Evolutionary conservation across 2,329 filamentous ascomycete genomes (phyloP).

Genomic region (Polychaeton citri): DNA sequence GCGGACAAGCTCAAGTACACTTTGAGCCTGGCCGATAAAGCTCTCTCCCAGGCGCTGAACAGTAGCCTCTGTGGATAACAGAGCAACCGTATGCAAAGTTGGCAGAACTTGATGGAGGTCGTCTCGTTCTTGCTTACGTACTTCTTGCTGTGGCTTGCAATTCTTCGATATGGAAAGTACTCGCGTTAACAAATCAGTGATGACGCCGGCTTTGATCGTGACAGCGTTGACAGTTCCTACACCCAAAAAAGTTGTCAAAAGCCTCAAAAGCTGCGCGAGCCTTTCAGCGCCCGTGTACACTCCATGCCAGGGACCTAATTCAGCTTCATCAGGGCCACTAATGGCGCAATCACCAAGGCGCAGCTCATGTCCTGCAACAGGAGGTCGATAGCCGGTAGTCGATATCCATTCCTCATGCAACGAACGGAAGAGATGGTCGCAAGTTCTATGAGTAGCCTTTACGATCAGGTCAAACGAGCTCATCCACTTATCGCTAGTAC

Average conservation of each 20-base stretch:
- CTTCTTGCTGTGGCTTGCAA: constrained; percentile 55
- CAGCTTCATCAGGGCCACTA: constrained; percentile 20
- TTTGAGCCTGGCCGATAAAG: constrained; percentile 47
- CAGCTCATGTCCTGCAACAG: constrained; percentile 6
- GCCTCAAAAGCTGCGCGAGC: constrained; percentile 49
- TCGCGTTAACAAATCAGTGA: constrained; percentile 57
- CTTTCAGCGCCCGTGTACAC: constrained; percentile 61
- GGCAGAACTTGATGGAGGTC: constrained; percentile 63
- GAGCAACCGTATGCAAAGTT: constrained; percentile 56
- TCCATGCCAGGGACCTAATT: constrained; percentile 58
- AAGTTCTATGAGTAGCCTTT: constrained; percentile 52
- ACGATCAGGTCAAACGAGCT: constrained; percentile 51
- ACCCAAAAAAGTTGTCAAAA: constrained; percentile 51
- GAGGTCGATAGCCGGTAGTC: constrained; percentile 29
- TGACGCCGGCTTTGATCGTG: constrained; percentile 49
- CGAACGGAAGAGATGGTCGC: constrained; percentile 65
- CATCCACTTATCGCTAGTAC: constrained; percentile 64
- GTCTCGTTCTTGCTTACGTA: constrained; percentile 70
- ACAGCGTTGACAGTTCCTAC: constrained; percentile 53
- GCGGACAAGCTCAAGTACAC: constrained; percentile 55
- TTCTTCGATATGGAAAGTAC: constrained; percentile 40
- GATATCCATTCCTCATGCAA: constrained; percentile 75
- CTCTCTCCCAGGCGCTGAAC: constrained; percentile 44
- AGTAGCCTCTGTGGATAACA: constrained; percentile 48
- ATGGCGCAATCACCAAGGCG: constrained; percentile 4